Evolutionary conservation across 495 filamentous ascomycete species (phyloP), one percentile per base, ranked within the genome.

Genomic region (Filosporella fistucella): DNA sequence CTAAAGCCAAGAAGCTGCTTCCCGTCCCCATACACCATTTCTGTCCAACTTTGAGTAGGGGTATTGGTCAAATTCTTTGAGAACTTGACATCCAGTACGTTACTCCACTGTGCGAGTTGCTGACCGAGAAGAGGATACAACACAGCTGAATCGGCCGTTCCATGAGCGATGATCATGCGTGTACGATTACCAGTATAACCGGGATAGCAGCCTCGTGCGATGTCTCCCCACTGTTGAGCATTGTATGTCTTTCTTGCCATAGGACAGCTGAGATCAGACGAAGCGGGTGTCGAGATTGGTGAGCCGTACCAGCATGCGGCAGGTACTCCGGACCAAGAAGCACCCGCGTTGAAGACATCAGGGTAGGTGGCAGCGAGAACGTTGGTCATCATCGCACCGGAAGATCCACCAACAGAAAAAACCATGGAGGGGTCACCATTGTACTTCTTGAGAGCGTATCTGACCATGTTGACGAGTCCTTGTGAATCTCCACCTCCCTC

Each of bases 401-500:
- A 73, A 9, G 65, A 69, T 0, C 65, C 53, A 2, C 71, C 72
- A 23, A 66, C 73, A 14, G 70, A 67, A 49, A 67, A 77, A 18
- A 77, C 70, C 10, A 64, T 63, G 33, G 48, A 60, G 0, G 63
- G 30, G 49, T 77, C 68, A 4, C 61, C 70, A 2, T 56, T 54
- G 55, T 75, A 74, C 22, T 65, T 66, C 1, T 56, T 36, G 2
- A 71, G 62, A 0, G 70, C 66, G 57, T 65, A 75, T 23, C 58
- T 57, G 9, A 69, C 63, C 80, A 85, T 84, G 59, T 69, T 80
- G 38, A 68, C 74, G 39, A 85, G 81, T 18, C 71, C 70, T 35
- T 74, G 65, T 51, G 71, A 75, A 57, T 84, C 77, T 17, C 75
- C 74, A 8, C 77, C 77, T 13, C 73, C 78, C 28, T 76, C 61